phyloP scores from a whole-genome alignment of 2,329 filamentous ascomycete genomes.

The Trichoderma aggressivum region DNA sequence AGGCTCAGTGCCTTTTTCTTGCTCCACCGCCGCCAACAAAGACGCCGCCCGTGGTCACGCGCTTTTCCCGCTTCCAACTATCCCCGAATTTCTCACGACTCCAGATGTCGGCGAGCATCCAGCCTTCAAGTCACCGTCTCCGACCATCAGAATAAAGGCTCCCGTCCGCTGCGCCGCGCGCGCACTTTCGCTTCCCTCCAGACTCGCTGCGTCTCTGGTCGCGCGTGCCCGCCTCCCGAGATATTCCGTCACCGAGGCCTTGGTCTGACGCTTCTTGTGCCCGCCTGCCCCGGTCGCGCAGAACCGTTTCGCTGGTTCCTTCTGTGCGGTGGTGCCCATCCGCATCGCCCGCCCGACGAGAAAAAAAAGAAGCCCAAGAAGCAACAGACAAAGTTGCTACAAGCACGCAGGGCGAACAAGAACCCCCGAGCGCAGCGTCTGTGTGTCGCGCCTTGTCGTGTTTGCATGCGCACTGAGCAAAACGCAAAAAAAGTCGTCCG shows the following conservation, averaged over 20 bases:
- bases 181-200: background rate
- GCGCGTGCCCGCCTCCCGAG: constrained; percentile 11
- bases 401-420: background rate
- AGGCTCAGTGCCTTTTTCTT: background rate
- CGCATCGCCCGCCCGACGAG: background rate
- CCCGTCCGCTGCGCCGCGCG: background rate
- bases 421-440: background rate
- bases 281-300: constrained; percentile 14
- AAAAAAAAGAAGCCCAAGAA: background rate
- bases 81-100: constrained; percentile 32
- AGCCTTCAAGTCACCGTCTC: constrained; percentile 24
- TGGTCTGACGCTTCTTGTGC: background rate
- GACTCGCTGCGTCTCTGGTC: background rate
- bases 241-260: constrained; percentile 3
- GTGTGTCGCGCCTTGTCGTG: constrained; percentile 11
- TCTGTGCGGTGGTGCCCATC: background rate
- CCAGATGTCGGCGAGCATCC: constrained; percentile 13
- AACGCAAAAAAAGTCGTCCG: background rate
- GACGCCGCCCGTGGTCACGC: constrained; percentile 35
- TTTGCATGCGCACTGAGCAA: constrained; percentile 35
- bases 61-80: constrained; percentile 35
- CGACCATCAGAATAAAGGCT: background rate
- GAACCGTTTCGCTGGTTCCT: background rate
- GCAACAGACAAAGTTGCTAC: background rate
- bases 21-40: constrained; percentile 17